Percentiles rank a stretch among this genome's conserved stretches.
Conservation (phyloP, 176 grass and related monocot species). For the Lolium perenne region DNA sequence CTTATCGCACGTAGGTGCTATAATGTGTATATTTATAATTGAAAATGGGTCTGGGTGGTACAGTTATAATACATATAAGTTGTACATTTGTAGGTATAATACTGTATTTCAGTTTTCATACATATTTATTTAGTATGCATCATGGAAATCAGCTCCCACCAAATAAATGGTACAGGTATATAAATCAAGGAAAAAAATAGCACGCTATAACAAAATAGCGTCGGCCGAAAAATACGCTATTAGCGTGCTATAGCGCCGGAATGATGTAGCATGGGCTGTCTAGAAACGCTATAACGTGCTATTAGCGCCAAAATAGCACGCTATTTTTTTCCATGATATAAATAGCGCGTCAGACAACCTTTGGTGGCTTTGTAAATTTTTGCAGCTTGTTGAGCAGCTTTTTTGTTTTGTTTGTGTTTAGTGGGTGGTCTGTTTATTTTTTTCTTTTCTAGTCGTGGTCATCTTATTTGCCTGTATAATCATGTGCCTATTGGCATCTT, state of each 20-base stretch:
- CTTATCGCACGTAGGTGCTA: not conserved
- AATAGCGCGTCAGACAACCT: not conserved
- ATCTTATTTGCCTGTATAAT: not conserved
- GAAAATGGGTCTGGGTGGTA: not conserved
- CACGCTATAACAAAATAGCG: too few relatives aligned
- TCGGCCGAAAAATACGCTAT: too few relatives aligned
- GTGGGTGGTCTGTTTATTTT: not conserved
- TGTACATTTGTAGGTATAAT: not conserved
- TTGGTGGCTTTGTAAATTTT: not conserved
- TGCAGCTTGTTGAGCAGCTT: not conserved
- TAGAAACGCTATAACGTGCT: too few relatives aligned
- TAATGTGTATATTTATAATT: not conserved
- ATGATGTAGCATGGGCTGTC: too few relatives aligned
- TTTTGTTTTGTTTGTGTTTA: not conserved
- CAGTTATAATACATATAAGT: not conserved
- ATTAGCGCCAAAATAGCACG: too few relatives aligned
- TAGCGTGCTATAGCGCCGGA: too few relatives aligned
- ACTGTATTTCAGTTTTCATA: not conserved
- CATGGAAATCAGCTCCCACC: not conserved
- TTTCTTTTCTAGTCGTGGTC: not conserved
- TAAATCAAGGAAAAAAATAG: too few relatives aligned
- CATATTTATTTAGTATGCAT: not conserved
- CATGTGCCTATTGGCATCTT: not conserved
- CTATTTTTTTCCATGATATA: not conserved
- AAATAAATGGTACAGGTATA: not conserved